These are phyloP conservation scores for Canna indica DNA, from an alignment of 176 grass and related monocot species.

Conservation along the genomic window DNA sequence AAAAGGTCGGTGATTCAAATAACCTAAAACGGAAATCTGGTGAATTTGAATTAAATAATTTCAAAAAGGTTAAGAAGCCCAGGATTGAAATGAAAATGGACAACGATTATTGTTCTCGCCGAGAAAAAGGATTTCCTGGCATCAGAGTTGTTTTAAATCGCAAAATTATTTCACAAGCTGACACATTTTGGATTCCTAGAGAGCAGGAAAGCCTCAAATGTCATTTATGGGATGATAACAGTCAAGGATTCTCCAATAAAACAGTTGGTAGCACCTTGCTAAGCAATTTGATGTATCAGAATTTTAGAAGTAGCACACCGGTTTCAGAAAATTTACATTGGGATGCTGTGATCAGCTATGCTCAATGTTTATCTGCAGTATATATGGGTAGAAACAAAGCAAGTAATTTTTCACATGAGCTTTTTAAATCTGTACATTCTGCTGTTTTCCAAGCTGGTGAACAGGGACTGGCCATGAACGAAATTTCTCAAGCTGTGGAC, in stretches of 20 bases:
- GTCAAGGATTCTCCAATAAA: conserved; percentile 8
- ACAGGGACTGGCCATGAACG: conserved; percentile 50
- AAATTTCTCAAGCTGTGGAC: conserved; percentile 46
- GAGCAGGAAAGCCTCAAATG: conserved; percentile 38
- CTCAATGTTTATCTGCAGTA: conserved; percentile 22
- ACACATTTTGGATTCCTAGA: conserved; percentile 14
- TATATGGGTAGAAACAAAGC: conserved; percentile 27
- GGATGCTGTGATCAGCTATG: conserved; percentile 60
- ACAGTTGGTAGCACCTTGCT: not conserved
- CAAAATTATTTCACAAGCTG: conserved; percentile 31
- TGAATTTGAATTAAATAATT: conserved; percentile 26
- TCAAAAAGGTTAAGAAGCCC: conserved; percentile 46
- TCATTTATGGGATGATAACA: conserved; percentile 26
- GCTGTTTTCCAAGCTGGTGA: conserved; percentile 59
- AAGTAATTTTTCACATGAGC: conserved; percentile 40
- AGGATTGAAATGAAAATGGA: conserved; percentile 50
- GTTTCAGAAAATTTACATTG: conserved; percentile 40
- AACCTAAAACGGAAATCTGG: conserved; percentile 46
- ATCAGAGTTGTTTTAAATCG: conserved; percentile 54
- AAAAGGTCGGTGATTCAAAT: conserved; percentile 12
- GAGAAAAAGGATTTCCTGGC: conserved; percentile 89
- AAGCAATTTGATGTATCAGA: conserved; percentile 26
- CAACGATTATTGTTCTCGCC: conserved; percentile 47
- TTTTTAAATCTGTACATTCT: conserved; percentile 55
- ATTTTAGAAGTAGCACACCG: not conserved